Base-by-base conservation (phyloP, 2,329 filamentous ascomycete species). In the Chaetothyriales sp. region DNA sequence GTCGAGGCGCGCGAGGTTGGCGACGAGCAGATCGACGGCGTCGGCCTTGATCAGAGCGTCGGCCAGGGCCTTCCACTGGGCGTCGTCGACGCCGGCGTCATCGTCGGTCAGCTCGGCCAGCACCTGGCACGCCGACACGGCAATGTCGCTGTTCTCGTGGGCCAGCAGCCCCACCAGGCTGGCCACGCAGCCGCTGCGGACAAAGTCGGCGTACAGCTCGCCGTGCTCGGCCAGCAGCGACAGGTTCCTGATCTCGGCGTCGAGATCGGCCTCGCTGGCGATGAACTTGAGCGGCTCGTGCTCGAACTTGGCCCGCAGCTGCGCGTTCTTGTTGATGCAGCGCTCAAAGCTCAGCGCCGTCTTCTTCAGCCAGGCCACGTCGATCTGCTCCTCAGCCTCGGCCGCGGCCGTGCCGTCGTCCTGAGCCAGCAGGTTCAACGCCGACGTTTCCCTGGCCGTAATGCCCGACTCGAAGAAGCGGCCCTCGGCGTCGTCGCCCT, bases 111-210 rank as follows among this genome's bases (percentile, higher is more conserved):
- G 72, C 70, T 98, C 92, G 51, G 81, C 83, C 48, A 98, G 80
- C 46, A 95, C 86, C 70, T 97, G 86, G 48, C 95, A 82, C 0
- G 85, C 86, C 57, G 85, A 86, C 61, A 97, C 94, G 9, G 92
- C 89, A 58, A 98, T 94, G 64, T 98, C 92, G 0, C 89, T 90
- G 66, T 98, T 98, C 62, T 98, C 92, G 66, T 98, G 92, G 15
- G 90, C 84, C 47, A 98, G 72, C 49, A 98, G 69, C 1, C 83
- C 80, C 1, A 94, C 87, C 48, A 98, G 69, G 51, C 83, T 89
- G 4, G 70, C 78, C 0, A 82, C 80, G 54, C 81, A 85, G 18
- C 86, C 85, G 49, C 89, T 73, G 58, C 81, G 82, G 29, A 84
- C 82, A 62, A 95, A 89, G 55, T 94, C 86, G 10, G 73, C 72